phyloP scores from a whole-genome alignment of 139 green algal species.

The Auxenochlorella protothecoides region DNA sequence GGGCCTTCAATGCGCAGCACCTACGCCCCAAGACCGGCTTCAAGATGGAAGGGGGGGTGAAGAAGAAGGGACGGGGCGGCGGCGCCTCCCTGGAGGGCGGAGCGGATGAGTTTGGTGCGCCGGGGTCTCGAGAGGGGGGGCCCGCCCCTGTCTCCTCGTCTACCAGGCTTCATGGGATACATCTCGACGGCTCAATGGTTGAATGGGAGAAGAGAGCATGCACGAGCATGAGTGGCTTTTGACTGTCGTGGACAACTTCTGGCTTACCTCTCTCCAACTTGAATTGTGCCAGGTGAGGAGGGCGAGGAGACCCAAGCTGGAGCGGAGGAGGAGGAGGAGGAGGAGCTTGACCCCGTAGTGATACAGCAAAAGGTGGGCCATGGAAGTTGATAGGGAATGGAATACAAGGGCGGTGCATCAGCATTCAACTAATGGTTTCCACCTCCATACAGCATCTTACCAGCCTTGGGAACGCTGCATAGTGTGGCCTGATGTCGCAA shows the following conservation, averaged over 20 bases:
- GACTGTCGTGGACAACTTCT: neutral
- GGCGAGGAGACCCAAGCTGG: slow-evolving; percentile 4
- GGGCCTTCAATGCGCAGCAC: slow-evolving; percentile 53
- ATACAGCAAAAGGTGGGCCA: slow-evolving; percentile 19
- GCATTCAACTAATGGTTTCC: too few relatives aligned
- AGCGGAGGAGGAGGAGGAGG: slow-evolving; percentile 43
- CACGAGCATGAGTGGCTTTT: too few relatives aligned
- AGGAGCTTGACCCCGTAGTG: slow-evolving; percentile 23
- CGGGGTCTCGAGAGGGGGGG: slow-evolving; percentile 6
- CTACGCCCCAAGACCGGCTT: slow-evolving; percentile 21
- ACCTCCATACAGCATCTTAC: too few relatives aligned
- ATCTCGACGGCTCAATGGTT: too few relatives aligned
- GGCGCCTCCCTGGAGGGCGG: neutral
- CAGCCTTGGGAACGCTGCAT: neutral
- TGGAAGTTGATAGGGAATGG: neutral
- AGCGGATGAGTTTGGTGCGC: slow-evolving; percentile 19
- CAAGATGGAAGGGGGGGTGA: slow-evolving; percentile 2
- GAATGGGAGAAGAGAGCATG: too few relatives aligned
- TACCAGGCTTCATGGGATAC: too few relatives aligned
- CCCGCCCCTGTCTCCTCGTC: too few relatives aligned
- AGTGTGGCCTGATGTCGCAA: neutral
- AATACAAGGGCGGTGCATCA: too few relatives aligned
- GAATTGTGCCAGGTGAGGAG: slow-evolving; percentile 9
- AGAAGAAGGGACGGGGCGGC: slow-evolving; percentile 1
- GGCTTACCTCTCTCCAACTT: neutral